Conservation (phyloP, 352 stramenopile species). For the Phytophthora aleatoria region DNA sequence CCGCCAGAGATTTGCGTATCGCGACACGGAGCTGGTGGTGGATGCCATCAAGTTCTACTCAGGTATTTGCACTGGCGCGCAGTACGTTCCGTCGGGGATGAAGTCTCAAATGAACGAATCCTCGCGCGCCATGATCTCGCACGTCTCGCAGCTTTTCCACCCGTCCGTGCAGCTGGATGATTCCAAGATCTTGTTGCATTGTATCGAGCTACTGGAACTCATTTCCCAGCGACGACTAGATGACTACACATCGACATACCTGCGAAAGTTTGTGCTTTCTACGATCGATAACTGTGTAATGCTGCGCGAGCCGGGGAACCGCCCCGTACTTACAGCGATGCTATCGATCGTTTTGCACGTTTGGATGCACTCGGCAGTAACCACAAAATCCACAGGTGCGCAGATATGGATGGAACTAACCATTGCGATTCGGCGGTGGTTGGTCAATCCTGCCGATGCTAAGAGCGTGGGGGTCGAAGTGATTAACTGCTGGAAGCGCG, state of each 20-base stretch:
- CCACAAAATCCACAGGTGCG: conserved; percentile 54
- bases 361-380: conserved; percentile 83
- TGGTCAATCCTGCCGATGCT: conserved; percentile 62
- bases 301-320: conserved; percentile 69
- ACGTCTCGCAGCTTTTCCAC: conserved; percentile 89
- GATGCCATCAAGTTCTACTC: conserved; percentile 91
- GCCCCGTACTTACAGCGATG: conserved; percentile 73
- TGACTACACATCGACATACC: conserved; percentile 85
- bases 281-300: conserved; percentile 82
- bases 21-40: conserved; percentile 80
- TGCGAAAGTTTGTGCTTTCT: conserved; percentile 88
- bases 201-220: conserved; percentile 85
- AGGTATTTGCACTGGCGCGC: conserved; percentile 69
- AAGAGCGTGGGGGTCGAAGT: conserved; percentile 70
- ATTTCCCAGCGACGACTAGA: conserved; percentile 82
- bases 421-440: conserved; percentile 78
- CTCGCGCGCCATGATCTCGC: conserved; percentile 85
- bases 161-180: conserved; percentile 85
- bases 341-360: conserved; percentile 83
- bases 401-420: conserved; percentile 86
- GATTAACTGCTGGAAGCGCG: conserved; percentile 86
- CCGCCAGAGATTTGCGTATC: conserved; percentile 85
- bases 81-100: conserved; percentile 83
- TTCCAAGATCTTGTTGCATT: conserved; percentile 83
- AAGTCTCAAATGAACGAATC: conserved; percentile 82